Evolutionary conservation across 2,329 filamentous ascomycete genomes (phyloP).

Genomic region (Fusarium odoratissimum): DNA sequence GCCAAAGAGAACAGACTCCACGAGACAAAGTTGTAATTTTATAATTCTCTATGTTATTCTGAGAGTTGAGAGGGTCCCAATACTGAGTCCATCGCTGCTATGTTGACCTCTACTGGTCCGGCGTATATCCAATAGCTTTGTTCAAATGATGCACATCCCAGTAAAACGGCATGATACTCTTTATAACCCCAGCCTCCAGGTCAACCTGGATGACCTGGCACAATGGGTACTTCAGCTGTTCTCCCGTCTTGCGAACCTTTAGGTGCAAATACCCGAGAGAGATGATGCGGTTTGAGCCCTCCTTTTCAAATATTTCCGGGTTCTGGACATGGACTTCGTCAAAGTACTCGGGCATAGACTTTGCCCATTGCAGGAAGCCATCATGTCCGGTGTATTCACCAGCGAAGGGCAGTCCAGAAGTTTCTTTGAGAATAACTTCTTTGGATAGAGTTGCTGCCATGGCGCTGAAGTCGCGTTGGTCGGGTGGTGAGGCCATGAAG

Average conservation of each 20-base stretch:
- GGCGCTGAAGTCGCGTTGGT: conserved; percentile 46
- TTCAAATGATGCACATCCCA: conserved; percentile 49
- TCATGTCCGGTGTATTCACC: conserved; percentile 47
- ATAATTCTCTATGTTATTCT: background rate
- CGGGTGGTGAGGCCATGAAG: conserved; percentile 48
- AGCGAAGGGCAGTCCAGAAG: conserved; percentile 50
- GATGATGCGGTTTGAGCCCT: conserved; percentile 45
- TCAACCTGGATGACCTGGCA: conserved; percentile 50
- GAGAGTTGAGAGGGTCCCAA: too few species aligned
- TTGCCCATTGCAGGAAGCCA: conserved; percentile 49
- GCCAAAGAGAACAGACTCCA: background rate
- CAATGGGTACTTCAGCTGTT: conserved; percentile 46
- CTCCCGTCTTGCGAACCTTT: conserved; percentile 47
- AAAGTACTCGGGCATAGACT: conserved; percentile 45
- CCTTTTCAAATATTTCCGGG: conserved; percentile 47
- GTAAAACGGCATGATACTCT: conserved; percentile 50
- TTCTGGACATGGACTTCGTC: conserved; percentile 47
- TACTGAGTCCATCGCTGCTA: too few species aligned
- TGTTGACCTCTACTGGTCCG: background rate
- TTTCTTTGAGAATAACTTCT: conserved; percentile 46
- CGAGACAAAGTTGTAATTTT: background rate
- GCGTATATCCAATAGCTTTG: conserved; percentile 33
- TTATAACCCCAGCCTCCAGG: conserved; percentile 47
- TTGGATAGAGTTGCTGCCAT: conserved; percentile 46
- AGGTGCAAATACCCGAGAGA: conserved; percentile 45